phyloP scores from a whole-genome alignment of 2,329 filamentous ascomycete species.

The Exophiala aquamarina region DNA sequence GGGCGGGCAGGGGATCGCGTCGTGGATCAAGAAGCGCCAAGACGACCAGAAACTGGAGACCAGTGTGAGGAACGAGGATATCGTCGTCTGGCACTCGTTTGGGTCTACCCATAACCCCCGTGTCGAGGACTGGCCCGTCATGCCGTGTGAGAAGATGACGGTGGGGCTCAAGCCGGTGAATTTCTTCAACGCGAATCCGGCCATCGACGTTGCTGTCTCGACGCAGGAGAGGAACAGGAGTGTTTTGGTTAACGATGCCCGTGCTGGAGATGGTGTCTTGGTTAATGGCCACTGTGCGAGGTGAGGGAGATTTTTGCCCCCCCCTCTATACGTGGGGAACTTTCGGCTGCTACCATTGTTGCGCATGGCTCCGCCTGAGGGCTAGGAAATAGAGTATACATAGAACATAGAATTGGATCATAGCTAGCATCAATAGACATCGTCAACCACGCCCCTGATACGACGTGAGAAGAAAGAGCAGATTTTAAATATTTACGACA shows the following conservation, averaged over 20 bases:
- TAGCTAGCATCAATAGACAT: too few relatives aligned
- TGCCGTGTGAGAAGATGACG: constrained; percentile 33
- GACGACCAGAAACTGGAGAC: constrained; percentile 30
- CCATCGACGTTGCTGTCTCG: constrained; percentile 27
- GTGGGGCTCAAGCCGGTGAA: constrained; percentile 32
- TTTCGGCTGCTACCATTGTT: too few relatives aligned
- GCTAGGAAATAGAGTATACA: too few relatives aligned
- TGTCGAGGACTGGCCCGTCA: constrained; percentile 46
- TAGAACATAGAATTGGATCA: too few relatives aligned
- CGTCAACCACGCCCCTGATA: too few relatives aligned
- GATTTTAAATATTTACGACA: too few relatives aligned
- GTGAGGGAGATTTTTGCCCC: too few relatives aligned
- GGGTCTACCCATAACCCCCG: constrained; percentile 47
- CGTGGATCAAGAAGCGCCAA: constrained; percentile 45
- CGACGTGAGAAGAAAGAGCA: too few relatives aligned
- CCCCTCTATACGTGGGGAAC: too few relatives aligned
- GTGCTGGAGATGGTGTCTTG: neutral
- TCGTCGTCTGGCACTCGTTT: constrained; percentile 46
- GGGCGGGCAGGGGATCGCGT: constrained; percentile 48
- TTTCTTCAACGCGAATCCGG: constrained; percentile 32
- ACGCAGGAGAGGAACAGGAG: constrained; percentile 23
- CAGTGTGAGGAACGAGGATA: constrained; percentile 40
- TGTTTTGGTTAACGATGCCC: constrained; percentile 17
- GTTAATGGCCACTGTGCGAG: constrained; percentile 13
- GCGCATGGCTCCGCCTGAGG: too few relatives aligned